Conservation (phyloP, 805 yeast genomes). For the Cyberlindnera galapagoensis region DNA sequence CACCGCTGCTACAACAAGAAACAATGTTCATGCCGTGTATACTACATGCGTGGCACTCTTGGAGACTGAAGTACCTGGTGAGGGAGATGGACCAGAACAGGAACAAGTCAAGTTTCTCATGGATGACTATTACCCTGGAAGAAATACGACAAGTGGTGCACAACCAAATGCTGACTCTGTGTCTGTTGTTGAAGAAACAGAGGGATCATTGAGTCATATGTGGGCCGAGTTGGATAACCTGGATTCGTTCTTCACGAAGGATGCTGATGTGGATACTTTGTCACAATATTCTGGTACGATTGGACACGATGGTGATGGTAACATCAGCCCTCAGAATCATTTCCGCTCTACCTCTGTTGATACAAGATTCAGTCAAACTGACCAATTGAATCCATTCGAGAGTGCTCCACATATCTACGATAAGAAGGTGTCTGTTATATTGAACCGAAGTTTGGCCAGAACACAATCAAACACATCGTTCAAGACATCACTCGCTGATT, state of each 20-base stretch:
- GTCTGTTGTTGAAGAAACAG: conserved; percentile 53
- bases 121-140: conserved; percentile 51
- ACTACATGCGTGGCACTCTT: conserved; percentile 58
- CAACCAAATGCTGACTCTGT: conserved; percentile 34
- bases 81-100: conserved; percentile 25
- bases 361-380: conserved; percentile 46
- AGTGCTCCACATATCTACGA: conserved; percentile 76
- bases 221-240: conserved; percentile 88
- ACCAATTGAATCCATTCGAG: conserved; percentile 47
- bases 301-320: conserved; percentile 21
- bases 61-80: conserved; percentile 16
- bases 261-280: conserved; percentile 25
- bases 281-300: conserved; percentile 20
- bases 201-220: conserved; percentile 79
- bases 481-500: conserved; percentile 68
- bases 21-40: conserved; percentile 93
- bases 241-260: conserved; percentile 82
- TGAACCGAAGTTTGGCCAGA: conserved; percentile 66
- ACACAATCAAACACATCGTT: conserved; percentile 74
- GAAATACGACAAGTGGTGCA: conserved; percentile 26
- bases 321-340: conserved; percentile 25
- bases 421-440: conserved; percentile 68
- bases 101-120: conserved; percentile 44
- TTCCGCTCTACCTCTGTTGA: conserved; percentile 47
- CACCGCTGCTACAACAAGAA: conserved; percentile 81